Percentiles rank a stretch among this genome's conserved stretches.
Evolutionary conservation across 2,329 filamentous ascomycete genomes (phyloP).

Genomic region (Emericellopsis cladophorae): DNA sequence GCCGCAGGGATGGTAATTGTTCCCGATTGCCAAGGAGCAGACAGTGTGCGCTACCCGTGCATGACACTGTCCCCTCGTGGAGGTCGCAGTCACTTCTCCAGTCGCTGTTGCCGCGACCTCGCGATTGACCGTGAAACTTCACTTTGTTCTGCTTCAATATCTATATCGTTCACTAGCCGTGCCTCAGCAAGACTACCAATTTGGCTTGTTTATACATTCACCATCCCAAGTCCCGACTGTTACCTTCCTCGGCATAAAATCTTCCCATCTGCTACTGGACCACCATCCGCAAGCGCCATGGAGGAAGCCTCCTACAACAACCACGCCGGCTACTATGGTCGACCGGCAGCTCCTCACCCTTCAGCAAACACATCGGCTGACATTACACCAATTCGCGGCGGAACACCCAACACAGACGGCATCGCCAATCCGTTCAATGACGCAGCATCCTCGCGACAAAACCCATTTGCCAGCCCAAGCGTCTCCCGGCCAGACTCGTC

Average conservation of each 20-base stretch:
- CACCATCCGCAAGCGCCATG: neutral
- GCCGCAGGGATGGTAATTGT: too few relatives aligned
- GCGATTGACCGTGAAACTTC: too few relatives aligned
- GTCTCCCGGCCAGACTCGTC: slow-evolving; percentile 33
- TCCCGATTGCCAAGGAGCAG: too few relatives aligned
- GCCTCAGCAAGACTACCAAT: neutral
- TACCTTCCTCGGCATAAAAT: neutral
- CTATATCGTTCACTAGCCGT: neutral
- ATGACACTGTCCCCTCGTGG: too few relatives aligned
- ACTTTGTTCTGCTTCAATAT: too few relatives aligned
- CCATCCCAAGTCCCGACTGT: neutral
- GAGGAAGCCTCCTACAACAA: neutral
- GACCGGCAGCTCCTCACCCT: slow-evolving; percentile 4
- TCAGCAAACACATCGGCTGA: slow-evolving; percentile 23
- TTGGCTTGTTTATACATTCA: neutral
- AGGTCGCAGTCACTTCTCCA: too few relatives aligned
- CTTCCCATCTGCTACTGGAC: neutral
- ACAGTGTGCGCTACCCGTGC: too few relatives aligned
- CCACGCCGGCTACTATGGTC: neutral
- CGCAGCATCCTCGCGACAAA: slow-evolving; percentile 21
- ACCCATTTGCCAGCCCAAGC: slow-evolving; percentile 33
- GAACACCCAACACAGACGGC: slow-evolving; percentile 27
- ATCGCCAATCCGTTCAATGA: slow-evolving; percentile 27
- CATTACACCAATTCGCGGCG: slow-evolving; percentile 24
- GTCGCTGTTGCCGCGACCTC: too few relatives aligned